Base-by-base conservation (phyloP, 192 early-diverging fungal genomes). In the Coemansia sp. region DNA sequence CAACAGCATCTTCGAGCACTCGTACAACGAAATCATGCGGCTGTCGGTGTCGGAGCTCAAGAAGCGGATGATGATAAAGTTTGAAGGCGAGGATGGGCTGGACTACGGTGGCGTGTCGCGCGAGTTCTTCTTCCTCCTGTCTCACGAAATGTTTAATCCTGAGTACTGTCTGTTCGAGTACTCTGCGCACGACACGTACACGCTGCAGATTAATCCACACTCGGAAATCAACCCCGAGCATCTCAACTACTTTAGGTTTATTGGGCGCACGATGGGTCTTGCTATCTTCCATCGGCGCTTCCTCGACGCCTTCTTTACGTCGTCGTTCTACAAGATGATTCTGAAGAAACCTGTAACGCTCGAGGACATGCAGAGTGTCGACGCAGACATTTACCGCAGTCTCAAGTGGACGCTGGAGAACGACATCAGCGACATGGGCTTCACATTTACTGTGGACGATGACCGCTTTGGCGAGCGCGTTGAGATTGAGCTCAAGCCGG, bases 111-210 rank as follows among this genome's bases (percentile, higher is more conserved):
- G 97, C 74, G 85, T 99, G 58, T 96, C 95, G 18, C 89, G 93
- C 82, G 97, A 99, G 75, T 99, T 94, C 80, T 99, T 99, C 87
- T 99, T 95, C 85, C 78, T 99, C 72, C 84, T 99, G 45, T 96
- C 94, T 36, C 94, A 99, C 78, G 95, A 97, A 73, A 97, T 99
- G 94, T 99, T 99, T 82, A 96, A 99, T 77, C 97, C 97, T n/a
- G 89, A 92, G 79, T 92, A 90, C 81, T 90, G 93, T 68, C 85
- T 99, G 65, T 99, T 99, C 67, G 95, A 99, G 80, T 99, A 98
- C 84, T 95, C 94, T 56, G 95, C 94, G 5, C 94, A 97, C 84
- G 95, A 97, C 83, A 95, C 93, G 72, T 99, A 99, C 84, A 99
- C 97, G 46, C 87, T 99, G 51, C 95, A 99, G 76, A 96, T 99